phyloP scores from a whole-genome alignment of 2,329 filamentous ascomycete genomes.

The Epichloe bromicola region DNA sequence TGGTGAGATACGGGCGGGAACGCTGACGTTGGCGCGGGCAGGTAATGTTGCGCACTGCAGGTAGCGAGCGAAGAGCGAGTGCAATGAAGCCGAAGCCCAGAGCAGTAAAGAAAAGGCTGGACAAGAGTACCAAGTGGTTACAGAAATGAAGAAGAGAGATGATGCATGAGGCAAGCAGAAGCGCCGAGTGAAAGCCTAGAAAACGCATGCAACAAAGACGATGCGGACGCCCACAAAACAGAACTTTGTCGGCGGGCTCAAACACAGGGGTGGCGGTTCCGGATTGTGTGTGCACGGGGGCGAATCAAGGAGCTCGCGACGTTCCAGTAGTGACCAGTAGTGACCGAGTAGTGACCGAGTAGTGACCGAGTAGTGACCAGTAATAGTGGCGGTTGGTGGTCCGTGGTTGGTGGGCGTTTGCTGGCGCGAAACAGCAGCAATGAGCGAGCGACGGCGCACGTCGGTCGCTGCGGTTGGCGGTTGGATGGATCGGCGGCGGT shows the following conservation, averaged over 20 bases:
- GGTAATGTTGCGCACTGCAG: neutral
- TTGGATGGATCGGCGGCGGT: neutral
- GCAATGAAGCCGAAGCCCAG: neutral
- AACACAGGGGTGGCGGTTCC: conserved; percentile 6
- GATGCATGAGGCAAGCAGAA: neutral
- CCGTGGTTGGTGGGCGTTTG: conserved; percentile 1
- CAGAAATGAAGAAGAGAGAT: neutral
- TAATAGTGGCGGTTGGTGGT: neutral
- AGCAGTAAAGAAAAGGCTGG: neutral
- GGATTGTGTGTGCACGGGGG: neutral
- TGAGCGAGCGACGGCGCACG: conserved; percentile 1
- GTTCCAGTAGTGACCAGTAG: conserved; percentile 5
- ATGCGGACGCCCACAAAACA: conserved; percentile 5
- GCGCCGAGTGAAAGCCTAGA: conserved; percentile 3
- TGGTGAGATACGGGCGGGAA: neutral
- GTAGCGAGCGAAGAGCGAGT: neutral
- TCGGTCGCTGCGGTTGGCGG: neutral
- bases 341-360: conserved; percentile 1
- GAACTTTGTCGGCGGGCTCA: neutral
- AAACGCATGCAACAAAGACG: conserved; percentile 4
- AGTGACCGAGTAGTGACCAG: neutral
- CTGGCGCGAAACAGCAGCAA: conserved; percentile 2
- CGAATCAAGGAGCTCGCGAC: conserved; percentile 3
- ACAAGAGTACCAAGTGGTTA: neutral
- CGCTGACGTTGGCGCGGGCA: neutral